Evolutionary conservation across 2,329 filamentous ascomycete genomes (phyloP), one percentile per base, ranked within the genome.

Genomic region (Xylariaceae sp.): DNA sequence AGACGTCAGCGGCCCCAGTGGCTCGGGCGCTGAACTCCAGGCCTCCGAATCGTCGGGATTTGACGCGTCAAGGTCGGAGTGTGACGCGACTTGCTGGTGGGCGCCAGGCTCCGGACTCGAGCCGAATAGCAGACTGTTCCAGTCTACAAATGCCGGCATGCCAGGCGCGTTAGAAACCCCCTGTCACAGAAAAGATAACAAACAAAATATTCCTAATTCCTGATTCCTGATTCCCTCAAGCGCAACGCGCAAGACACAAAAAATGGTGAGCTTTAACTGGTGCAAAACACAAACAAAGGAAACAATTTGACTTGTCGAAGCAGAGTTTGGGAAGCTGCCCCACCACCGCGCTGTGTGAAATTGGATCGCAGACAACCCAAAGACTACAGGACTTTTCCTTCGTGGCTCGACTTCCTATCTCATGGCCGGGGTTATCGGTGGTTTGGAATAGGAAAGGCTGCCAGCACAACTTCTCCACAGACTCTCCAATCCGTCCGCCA

Each of bases 111-210:
- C 29, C 31, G 36, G 41, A 30, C 36, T 19, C 21, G 41, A 41
- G 31, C 48, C 48, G 40, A 44, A 50, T 34, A 48, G 36, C 29
- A 51, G 46, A 36, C 42, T 34, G 32, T 49, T 47, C 48, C 48
- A 51, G 38, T 51, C 47, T 43, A 51, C 38, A 36, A 49, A 48
- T 18, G 44, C 47, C 41, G 46, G 39, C 48, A 50, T 50, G 12
- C 40, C 46, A 39, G 40, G 38, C n/a, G n/a, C n/a, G n/a, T n/a
- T n/a, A n/a, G n/a, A n/a, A n/a, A n/a, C n/a, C n/a, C n/a, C n/a
- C n/a, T n/a, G n/a, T n/a, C n/a, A n/a, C n/a, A n/a, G n/a, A n/a
- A n/a, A n/a, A n/a, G 43, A 34, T 40, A 33, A 38, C 37, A 28
- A 38, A 40, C 40, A 27, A 41, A 38, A 34, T 37, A 32, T 18